phyloP scores from a whole-genome alignment of 2,329 filamentous ascomycete species.

The Colletotrichum sp. region DNA sequence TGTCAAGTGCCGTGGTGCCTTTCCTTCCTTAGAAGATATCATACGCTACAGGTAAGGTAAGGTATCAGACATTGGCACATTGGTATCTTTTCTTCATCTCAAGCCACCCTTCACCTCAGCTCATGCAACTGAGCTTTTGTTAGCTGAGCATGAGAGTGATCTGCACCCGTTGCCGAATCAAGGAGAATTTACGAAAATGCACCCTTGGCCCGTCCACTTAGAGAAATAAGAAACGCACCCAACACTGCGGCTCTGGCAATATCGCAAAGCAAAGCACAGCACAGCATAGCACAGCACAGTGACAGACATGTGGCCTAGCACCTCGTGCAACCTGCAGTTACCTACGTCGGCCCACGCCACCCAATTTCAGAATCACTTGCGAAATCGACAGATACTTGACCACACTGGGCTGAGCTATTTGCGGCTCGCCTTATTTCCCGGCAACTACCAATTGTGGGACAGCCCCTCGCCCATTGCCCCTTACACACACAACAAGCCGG shows the following conservation, averaged over 20 bases:
- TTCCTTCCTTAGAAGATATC: not conserved
- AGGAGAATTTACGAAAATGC: not conserved
- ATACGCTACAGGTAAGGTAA: too few species aligned
- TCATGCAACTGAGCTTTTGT: not conserved
- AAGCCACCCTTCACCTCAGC: not conserved
- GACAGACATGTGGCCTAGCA: not conserved
- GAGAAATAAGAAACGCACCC: not conserved
- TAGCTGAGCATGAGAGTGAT: not conserved
- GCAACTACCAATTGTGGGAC: not conserved
- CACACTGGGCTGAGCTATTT: not conserved
- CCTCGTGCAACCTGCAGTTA: not conserved
- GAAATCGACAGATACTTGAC: not conserved
- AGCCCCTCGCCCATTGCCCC: not conserved
- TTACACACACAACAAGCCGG: not conserved
- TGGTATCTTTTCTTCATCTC: not conserved
- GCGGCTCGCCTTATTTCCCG: not conserved
- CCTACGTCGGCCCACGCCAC: not conserved
- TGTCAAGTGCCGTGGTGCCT: not conserved
- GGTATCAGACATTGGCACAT: too few species aligned
- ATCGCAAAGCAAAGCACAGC: not conserved
- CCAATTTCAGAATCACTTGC: slow-evolving; percentile 2
- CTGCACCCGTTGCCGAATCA: not conserved
- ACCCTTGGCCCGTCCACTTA: not conserved
- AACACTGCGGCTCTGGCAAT: not conserved
- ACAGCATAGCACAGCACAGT: not conserved